These are phyloP conservation scores for Poronia punctata DNA, from an alignment of 495 filamentous ascomycete genomes.

Conservation along the genomic window DNA sequence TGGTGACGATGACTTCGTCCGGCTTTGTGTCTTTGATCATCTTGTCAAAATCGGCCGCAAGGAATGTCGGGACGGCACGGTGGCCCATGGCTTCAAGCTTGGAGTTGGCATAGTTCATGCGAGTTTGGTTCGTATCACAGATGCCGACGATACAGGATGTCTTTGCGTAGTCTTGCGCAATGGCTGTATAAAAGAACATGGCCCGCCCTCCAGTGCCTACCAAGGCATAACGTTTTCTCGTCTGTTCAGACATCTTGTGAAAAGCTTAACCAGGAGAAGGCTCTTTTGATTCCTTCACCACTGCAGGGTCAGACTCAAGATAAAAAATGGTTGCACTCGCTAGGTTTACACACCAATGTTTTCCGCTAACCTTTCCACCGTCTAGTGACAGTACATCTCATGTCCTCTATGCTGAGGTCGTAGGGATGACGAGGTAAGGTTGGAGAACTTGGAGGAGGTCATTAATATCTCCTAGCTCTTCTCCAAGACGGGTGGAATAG, in stretches of 20 bases:
- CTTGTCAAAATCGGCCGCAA: slow-evolving; percentile 43
- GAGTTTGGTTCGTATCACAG: slow-evolving; percentile 43
- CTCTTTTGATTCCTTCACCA: no score
- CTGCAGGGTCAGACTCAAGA: no score
- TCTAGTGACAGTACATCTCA: no score
- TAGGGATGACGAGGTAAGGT: no score
- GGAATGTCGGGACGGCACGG: slow-evolving; percentile 40
- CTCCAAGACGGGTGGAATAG: no score
- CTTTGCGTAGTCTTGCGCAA: slow-evolving; percentile 38
- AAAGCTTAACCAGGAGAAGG: no score
- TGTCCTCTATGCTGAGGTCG: no score
- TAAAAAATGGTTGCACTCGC: no score
- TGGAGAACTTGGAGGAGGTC: slow-evolving; percentile 2
- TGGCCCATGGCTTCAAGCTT: slow-evolving; percentile 28
- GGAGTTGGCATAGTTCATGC: slow-evolving; percentile 37
- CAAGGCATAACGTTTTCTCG: slow-evolving; percentile 34
- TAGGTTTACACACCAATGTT: no score
- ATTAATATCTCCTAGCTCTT: not conserved
- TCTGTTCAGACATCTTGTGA: slow-evolving; percentile 14
- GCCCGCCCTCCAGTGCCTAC: slow-evolving; percentile 39
- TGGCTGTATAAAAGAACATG: slow-evolving; percentile 51
- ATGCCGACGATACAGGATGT: slow-evolving; percentile 45
- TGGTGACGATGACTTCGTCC: slow-evolving; percentile 51
- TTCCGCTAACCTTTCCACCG: no score
- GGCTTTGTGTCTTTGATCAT: slow-evolving; percentile 48